These are phyloP conservation scores for Trichoderma guizhouense DNA, from an alignment of 2,329 filamentous ascomycete species.

Conservation along the genomic window DNA sequence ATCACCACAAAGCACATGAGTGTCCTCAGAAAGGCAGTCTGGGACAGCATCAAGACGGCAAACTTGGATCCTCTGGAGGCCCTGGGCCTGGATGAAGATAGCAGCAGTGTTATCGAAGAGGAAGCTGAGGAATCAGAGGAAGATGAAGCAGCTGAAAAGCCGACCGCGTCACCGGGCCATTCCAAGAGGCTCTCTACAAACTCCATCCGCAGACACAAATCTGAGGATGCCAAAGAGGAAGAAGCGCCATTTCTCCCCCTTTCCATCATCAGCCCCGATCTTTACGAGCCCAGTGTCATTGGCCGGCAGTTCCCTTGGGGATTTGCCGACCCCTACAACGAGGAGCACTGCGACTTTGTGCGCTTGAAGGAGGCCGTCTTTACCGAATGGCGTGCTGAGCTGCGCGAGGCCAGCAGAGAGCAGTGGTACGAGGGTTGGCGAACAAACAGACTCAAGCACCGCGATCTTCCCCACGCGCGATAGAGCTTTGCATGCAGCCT, in stretches of 20 bases:
- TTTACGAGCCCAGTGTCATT: constrained; percentile 75
- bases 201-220: constrained; percentile 45
- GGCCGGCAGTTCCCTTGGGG: constrained; percentile 95
- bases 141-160: constrained; percentile 30
- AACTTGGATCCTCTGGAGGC: constrained; percentile 86
- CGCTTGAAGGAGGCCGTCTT: constrained; percentile 90
- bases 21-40: constrained; percentile 85
- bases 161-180: constrained; percentile 34
- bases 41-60: constrained; percentile 79
- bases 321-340: constrained; percentile 89
- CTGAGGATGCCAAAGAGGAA: constrained; percentile 43
- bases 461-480: constrained; percentile 39
- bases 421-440: constrained; percentile 97
- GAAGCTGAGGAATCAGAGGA: constrained; percentile 37
- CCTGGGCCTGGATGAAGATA: constrained; percentile 75
- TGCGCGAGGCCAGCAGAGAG: constrained; percentile 85
- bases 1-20: constrained; percentile 95
- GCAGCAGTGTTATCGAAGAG: constrained; percentile 60
- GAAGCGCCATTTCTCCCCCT: constrained; percentile 75
- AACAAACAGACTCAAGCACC: constrained; percentile 63
- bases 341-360: constrained; percentile 89
- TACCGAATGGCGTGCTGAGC: constrained; percentile 84
- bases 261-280: constrained; percentile 90
- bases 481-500: constrained; percentile 23
- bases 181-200: constrained; percentile 46